phyloP scores from a whole-genome alignment of 2,329 filamentous ascomycete genomes.

The Aspergillus udagawae region DNA sequence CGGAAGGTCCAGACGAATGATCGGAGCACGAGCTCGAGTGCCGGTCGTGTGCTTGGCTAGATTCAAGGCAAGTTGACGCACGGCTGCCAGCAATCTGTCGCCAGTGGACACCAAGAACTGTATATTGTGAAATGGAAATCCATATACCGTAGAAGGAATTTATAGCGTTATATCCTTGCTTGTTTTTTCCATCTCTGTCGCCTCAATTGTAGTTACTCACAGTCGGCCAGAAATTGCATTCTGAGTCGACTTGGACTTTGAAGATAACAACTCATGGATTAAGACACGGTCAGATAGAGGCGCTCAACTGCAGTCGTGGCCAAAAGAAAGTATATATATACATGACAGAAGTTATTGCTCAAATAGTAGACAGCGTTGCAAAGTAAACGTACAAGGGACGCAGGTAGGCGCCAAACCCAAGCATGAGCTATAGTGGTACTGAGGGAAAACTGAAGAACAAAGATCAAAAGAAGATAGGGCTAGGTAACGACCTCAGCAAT shows the following conservation, averaged over 20 bases:
- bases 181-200: too few relatives aligned
- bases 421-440: background rate
- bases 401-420: background rate
- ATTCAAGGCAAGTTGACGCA: background rate
- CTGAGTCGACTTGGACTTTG: background rate
- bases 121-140: too few relatives aligned
- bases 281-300: background rate
- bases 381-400: background rate
- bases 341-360: background rate
- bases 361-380: too few relatives aligned
- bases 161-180: too few relatives aligned
- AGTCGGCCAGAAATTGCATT: background rate
- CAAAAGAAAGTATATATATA: background rate
- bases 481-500: constrained; percentile 61
- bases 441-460: background rate
- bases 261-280: background rate
- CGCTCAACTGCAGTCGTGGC: background rate
- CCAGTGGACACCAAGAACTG: too few relatives aligned
- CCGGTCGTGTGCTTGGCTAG: constrained; percentile 65
- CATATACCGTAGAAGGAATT: too few relatives aligned
- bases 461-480: constrained; percentile 1
- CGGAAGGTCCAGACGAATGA: constrained; percentile 91
- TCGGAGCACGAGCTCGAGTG: constrained; percentile 66
- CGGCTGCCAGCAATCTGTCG: background rate
- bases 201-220: too few relatives aligned